Evolutionary conservation across 306 rosid species (phyloP), one percentile per base, ranked within the genome.

Genomic region (Quillaja saponaria): DNA sequence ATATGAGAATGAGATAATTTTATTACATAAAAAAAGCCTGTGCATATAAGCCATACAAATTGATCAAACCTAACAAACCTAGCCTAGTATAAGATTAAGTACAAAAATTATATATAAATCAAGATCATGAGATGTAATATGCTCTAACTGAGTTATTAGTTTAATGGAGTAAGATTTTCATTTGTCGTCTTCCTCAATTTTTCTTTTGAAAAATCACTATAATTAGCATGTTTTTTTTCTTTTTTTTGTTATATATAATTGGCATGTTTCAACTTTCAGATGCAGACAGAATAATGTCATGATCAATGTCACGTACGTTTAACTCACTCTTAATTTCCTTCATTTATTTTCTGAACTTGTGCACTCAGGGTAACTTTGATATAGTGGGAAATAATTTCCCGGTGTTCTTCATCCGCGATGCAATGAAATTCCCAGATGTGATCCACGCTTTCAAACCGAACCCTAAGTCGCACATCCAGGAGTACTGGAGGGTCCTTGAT

Each of bases 301-400:
- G 7, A 39, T 2, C 4, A 25, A 25, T 25, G 44, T 8, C 7
- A 39, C 7, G 44, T 39, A 1, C 4, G 44, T 39, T 39, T 39
- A 1, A 12, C 12, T 39, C 4, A 39, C 10, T 6, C 44, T 39
- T 12, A 3, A 39, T 39, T 39, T 39, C 13, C 2, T 39, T 39
- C 12, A 37, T 10, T 37, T 11, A 19, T 12, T 6, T 56, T 44
- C 45, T 13, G 41, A 34, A 53, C n/a, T 55, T 71, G 21, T 71
- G 64, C 42, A 44, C 49, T 39, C 81, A 91, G 97, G 97, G 97
- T n/a, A 91, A 91, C 82, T 91, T 85, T 58, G 97, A 91, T 67
- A 78, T 91, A 7, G 96, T 88, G 16, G 97, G 96, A 69, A 91
- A 91, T 81, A 91, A 91, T 67, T 82, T 91, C 65, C 96, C 96